phyloP scores from a whole-genome alignment of 176 grass and related monocot genomes.

The Musa itinerans region DNA sequence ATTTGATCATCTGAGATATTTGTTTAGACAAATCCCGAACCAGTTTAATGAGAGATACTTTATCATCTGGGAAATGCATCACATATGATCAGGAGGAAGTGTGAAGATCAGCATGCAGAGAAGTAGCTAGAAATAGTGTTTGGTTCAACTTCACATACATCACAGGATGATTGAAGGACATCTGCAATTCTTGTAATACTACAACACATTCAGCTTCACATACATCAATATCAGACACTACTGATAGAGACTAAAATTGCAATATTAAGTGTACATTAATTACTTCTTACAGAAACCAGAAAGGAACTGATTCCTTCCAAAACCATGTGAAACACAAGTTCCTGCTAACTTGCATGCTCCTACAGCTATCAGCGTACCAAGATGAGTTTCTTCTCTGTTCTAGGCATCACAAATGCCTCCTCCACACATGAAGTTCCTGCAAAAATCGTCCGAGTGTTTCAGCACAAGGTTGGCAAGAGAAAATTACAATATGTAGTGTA shows the following conservation, averaged over 20 bases:
- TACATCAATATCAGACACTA: background rate
- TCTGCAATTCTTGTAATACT: too few relatives aligned
- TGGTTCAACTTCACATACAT: too few relatives aligned
- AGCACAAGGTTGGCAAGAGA: background rate
- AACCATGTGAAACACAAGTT: background rate
- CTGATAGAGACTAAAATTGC: background rate
- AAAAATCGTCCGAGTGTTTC: background rate
- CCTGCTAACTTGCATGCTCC: background rate
- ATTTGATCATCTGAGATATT: too few relatives aligned
- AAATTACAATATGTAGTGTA: background rate
- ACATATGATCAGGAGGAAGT: too few relatives aligned
- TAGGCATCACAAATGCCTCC: background rate
- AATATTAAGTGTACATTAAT: background rate
- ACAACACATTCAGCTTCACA: too few relatives aligned
- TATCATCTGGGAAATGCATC: too few relatives aligned
- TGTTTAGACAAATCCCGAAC: too few relatives aligned
- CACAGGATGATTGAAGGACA: too few relatives aligned
- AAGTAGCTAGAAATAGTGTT: too few relatives aligned
- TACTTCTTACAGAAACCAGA: conserved; percentile 7
- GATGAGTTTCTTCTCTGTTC: background rate
- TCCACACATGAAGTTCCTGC: conserved; percentile 6
- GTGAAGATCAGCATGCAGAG: too few relatives aligned
- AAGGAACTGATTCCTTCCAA: conserved; percentile 3
- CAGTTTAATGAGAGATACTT: too few relatives aligned
- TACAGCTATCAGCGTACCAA: background rate